Evolutionary conservation across 345 rosid genomes (phyloP).

Genomic region (Boechera divaricarpa): DNA sequence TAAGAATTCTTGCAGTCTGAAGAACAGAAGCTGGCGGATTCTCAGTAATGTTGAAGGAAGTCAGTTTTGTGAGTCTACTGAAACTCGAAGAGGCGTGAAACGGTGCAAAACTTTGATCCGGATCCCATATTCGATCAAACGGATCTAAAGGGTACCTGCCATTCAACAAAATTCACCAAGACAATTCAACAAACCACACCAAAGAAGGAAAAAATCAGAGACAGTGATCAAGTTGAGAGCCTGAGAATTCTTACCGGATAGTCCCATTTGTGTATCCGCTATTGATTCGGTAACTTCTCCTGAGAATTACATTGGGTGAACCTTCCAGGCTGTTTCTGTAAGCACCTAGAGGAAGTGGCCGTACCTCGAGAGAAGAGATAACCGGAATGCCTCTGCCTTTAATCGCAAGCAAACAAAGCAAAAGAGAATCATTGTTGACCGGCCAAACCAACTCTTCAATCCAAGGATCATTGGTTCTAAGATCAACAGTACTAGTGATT

Average conservation of each 20-base stretch:
- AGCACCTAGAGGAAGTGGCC: slow-evolving; percentile 80
- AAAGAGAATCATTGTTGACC: slow-evolving; percentile 51
- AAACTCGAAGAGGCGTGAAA: slow-evolving; percentile 59
- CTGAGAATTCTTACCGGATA: slow-evolving; percentile 50
- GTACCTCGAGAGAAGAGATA: slow-evolving; percentile 76
- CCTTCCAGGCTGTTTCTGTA: slow-evolving; percentile 58
- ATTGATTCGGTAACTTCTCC: slow-evolving; percentile 69
- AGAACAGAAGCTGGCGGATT: slow-evolving; percentile 74
- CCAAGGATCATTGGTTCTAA: slow-evolving; percentile 74
- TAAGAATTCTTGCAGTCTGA: slow-evolving; percentile 74
- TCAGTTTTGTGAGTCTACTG: slow-evolving; percentile 42
- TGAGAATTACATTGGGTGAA: slow-evolving; percentile 50
- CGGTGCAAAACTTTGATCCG: slow-evolving; percentile 66
- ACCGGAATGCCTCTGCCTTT: slow-evolving; percentile 67
- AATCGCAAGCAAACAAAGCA: slow-evolving; percentile 61
- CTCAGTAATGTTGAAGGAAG: slow-evolving; percentile 54
- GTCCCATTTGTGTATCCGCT: slow-evolving; percentile 71
- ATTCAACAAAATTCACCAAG: slow-evolving; percentile 14
- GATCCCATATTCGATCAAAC: slow-evolving; percentile 90
- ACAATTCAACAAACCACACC: slow-evolving; percentile 9
- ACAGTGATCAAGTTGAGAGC: slow-evolving; percentile 1
- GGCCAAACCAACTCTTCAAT: slow-evolving; percentile 80
- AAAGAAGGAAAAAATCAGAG: not conserved
- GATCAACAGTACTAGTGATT: slow-evolving; percentile 60
- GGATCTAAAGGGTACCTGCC: slow-evolving; percentile 83